Evolutionary conservation across 2,329 filamentous ascomycete species (phyloP).

Genomic region (Zymoseptoria passerinii): DNA sequence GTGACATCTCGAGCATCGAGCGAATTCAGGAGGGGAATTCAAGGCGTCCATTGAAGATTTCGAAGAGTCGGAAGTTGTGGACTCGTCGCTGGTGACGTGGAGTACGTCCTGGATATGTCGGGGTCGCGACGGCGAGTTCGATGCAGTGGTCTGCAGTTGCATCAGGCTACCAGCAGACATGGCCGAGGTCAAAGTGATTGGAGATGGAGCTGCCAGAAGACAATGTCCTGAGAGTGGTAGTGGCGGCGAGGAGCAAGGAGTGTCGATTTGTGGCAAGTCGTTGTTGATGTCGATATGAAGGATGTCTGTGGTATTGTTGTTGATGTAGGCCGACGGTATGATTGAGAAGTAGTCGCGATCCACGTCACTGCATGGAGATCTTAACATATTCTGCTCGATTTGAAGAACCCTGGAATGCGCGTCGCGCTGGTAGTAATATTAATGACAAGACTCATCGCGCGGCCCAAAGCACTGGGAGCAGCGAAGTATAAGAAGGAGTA

Average conservation of each 20-base stretch:
- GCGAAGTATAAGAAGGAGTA: background rate
- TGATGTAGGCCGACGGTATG: constrained; percentile 6
- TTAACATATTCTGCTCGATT: constrained; percentile 1
- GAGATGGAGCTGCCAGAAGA: constrained; percentile 17
- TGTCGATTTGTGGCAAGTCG: constrained; percentile 3
- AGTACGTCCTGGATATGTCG: constrained; percentile 29
- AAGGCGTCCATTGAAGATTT: constrained; percentile 7
- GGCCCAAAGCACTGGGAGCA: background rate
- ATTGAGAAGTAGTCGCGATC: constrained; percentile 16
- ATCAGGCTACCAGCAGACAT: constrained; percentile 21
- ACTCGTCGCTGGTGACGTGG: constrained; percentile 21
- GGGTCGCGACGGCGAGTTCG: constrained; percentile 24
- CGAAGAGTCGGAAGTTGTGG: constrained; percentile 13
- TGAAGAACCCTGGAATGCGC: background rate
- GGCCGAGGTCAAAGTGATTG: background rate
- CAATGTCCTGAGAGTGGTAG: constrained; percentile 12
- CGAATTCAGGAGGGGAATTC: constrained; percentile 18
- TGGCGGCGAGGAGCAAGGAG: constrained; percentile 12
- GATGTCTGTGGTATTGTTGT: constrained; percentile 6
- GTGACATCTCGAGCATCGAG: constrained; percentile 31
- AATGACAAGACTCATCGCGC: background rate
- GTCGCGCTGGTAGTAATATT: background rate
- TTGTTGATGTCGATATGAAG: background rate
- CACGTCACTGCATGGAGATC: background rate
- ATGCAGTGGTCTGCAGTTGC: constrained; percentile 27